These are phyloP conservation scores for Suillus sp. DNA, from an alignment of 768 basidiomycete genomes.

Conservation along the genomic window DNA sequence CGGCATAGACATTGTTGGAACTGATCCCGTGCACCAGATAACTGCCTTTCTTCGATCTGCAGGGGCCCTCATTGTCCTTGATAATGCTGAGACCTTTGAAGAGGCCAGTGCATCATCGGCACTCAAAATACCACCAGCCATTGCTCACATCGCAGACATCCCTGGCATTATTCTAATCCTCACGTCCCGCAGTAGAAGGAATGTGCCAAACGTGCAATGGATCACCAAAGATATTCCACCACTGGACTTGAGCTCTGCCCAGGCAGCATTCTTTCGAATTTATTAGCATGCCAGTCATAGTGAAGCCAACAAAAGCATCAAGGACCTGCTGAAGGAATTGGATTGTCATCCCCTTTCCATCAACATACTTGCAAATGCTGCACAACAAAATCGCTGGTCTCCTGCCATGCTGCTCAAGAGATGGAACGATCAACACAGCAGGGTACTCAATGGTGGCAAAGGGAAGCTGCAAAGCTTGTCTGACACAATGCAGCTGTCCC, in stretches of 20 bases:
- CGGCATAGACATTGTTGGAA: not conserved
- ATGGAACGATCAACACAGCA: not conserved
- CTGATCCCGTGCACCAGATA: not conserved
- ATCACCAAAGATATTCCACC: not conserved
- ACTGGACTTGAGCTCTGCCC: not conserved
- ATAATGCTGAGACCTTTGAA: constrained; percentile 4
- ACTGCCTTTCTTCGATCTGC: not conserved
- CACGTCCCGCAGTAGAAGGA: constrained; percentile 1
- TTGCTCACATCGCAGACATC: not conserved
- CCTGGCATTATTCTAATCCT: constrained; percentile 1
- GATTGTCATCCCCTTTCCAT: not conserved
- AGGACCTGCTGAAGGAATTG: not conserved
- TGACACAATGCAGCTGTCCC: too few species aligned
- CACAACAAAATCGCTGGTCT: constrained; percentile 8
- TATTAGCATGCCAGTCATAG: not conserved
- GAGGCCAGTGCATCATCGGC: not conserved
- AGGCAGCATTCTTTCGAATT: not conserved
- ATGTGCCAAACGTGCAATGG: not conserved
- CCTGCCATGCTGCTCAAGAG: not conserved
- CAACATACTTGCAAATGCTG: constrained; percentile 3
- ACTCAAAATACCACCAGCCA: not conserved
- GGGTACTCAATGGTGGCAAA: not conserved
- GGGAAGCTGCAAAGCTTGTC: too few species aligned
- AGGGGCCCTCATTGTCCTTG: constrained; percentile 3
- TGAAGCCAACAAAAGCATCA: not conserved